A percentile compares a stretch with the other conserved stretches of the same genome.
Conservation (phyloP, 345 rosid species). For the Sisymbrium irio region DNA sequence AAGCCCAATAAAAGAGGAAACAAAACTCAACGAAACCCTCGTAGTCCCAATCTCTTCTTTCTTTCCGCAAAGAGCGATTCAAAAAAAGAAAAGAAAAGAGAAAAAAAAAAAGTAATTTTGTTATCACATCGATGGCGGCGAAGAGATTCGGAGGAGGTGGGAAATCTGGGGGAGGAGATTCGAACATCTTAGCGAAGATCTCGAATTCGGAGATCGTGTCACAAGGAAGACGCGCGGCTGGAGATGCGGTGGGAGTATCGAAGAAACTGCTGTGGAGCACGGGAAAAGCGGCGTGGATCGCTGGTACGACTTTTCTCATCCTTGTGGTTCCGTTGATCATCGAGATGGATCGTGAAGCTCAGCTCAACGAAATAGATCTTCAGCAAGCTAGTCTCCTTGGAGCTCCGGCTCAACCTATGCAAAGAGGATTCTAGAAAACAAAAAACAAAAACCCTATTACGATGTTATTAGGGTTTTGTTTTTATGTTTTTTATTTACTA, state of each 20-base stretch:
- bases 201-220: constrained; percentile 41
- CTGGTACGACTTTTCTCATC: constrained; percentile 66
- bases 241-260: constrained; percentile 49
- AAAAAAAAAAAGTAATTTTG: neutral
- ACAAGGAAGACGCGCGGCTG: constrained; percentile 43
- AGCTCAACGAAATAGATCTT: constrained; percentile 55
- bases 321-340: constrained; percentile 67
- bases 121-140: constrained; percentile 27
- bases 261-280: constrained; percentile 65
- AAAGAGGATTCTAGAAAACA: constrained; percentile 20
- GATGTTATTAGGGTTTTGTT: neutral
- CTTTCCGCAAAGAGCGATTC: neutral
- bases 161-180: constrained; percentile 31
- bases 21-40: constrained; percentile 27
- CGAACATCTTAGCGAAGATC: constrained; percentile 44
- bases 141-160: constrained; percentile 50
- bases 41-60: neutral
- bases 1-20: neutral
- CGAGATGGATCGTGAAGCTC: constrained; percentile 76
- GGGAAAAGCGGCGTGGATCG: constrained; percentile 87
- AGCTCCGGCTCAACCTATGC: constrained; percentile 39
- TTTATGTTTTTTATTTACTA: neutral
- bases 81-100: neutral
- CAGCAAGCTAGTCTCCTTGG: constrained; percentile 76
- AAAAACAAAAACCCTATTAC: neutral